phyloP scores from a whole-genome alignment of 2,329 filamentous ascomycete species.

The Fusarium sp. region DNA sequence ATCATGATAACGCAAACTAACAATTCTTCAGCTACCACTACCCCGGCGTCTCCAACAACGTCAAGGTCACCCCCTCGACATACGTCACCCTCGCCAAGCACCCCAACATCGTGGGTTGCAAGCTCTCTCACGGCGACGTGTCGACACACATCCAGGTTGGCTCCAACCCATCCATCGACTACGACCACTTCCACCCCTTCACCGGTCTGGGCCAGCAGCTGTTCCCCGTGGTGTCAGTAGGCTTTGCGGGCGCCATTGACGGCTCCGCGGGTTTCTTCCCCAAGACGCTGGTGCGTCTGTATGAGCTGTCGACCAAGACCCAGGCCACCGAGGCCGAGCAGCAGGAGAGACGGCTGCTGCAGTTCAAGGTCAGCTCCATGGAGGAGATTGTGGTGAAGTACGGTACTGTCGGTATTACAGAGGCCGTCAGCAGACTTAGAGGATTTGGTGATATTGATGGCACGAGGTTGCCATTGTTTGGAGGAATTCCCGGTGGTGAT shows the following conservation, averaged over 20 bases:
- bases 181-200: constrained; percentile 69
- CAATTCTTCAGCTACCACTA: constrained; percentile 67
- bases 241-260: constrained; percentile 71
- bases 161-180: constrained; percentile 68
- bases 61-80: constrained; percentile 68
- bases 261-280: constrained; percentile 73
- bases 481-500: constrained; percentile 68
- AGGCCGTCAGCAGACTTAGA: constrained; percentile 69
- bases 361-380: constrained; percentile 70
- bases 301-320: constrained; percentile 55
- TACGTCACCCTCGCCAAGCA: constrained; percentile 69
- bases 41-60: constrained; percentile 74
- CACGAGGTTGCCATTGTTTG: constrained; percentile 67
- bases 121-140: constrained; percentile 75
- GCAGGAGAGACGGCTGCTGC: constrained; percentile 64
- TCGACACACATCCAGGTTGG: constrained; percentile 73
- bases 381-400: constrained; percentile 71
- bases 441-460: constrained; percentile 70
- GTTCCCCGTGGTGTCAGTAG: constrained; percentile 68
- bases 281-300: constrained; percentile 69
- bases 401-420: constrained; percentile 74
- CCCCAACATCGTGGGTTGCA: constrained; percentile 76
- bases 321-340: constrained; percentile 54
- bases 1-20: neutral
- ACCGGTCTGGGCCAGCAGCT: constrained; percentile 75